Conservation (phyloP, 768 basidiomycete species). For the Lactarius tabidus region DNA sequence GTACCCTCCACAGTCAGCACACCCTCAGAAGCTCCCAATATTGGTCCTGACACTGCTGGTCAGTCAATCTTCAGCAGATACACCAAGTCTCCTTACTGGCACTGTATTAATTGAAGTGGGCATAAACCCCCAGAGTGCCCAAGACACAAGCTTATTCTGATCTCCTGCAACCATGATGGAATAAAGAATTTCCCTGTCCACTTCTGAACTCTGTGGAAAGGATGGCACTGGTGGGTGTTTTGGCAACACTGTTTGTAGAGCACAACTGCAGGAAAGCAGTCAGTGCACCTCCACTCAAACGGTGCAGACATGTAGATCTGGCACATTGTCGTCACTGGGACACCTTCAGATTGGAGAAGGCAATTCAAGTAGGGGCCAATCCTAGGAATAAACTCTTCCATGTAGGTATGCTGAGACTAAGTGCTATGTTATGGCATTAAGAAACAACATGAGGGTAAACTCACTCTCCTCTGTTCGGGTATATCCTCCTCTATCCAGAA, state of each 20-base stretch:
- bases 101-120: not conserved
- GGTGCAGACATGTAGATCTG: not conserved
- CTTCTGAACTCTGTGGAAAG: constrained; percentile 6
- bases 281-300: not conserved
- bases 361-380: too few species aligned
- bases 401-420: too few species aligned
- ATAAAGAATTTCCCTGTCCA: constrained; percentile 1
- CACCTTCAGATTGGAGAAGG: too few species aligned
- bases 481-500: too few species aligned
- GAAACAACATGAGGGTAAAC: too few species aligned
- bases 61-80: not conserved
- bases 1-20: too few species aligned
- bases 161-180: constrained; percentile 5
- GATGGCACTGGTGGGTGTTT: not conserved
- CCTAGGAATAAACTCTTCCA: too few species aligned
- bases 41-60: not conserved
- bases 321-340: too few species aligned
- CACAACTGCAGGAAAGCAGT: not conserved
- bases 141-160: not conserved
- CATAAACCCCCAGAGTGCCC: not conserved
- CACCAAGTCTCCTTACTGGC: not conserved
- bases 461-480: too few species aligned
- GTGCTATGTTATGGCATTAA: too few species aligned
- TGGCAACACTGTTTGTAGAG: constrained; percentile 2
- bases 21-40: too few species aligned